Evolutionary conservation across 306 rosid species (phyloP).

Genomic region (Cucurbita argyrosperma): DNA sequence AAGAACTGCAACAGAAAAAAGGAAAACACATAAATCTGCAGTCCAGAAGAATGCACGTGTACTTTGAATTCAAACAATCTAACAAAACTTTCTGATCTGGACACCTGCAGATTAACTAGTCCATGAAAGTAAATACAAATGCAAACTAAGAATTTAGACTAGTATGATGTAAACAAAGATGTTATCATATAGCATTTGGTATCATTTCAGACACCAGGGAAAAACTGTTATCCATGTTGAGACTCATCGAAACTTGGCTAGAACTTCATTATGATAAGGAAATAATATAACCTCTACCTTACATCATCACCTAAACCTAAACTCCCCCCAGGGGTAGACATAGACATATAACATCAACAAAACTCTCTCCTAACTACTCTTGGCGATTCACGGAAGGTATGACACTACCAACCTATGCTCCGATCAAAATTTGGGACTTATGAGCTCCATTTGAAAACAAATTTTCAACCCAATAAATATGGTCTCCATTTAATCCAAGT

Average conservation of each 20-base stretch:
- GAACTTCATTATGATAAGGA: not conserved
- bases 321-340: not conserved
- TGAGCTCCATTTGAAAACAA: not conserved
- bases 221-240: not conserved
- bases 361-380: not conserved
- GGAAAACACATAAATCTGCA: not conserved
- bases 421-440: not conserved
- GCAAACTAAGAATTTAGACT: not conserved
- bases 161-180: not conserved
- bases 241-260: not conserved
- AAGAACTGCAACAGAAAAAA: slow-evolving; percentile 40
- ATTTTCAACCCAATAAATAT: not conserved
- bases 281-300: not conserved
- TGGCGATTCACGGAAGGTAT: not conserved
- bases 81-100: not conserved
- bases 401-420: not conserved
- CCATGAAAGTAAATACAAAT: not conserved
- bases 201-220: not conserved
- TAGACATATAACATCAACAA: not conserved
- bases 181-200: not conserved
- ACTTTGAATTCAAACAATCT: not conserved
- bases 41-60: not conserved
- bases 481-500: not conserved
- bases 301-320: not conserved
- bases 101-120: not conserved